Percentiles rank a stretch among this genome's conserved stretches.
Conservation (phyloP, 164 flowering plant species). For the Aristolochia californica region DNA sequence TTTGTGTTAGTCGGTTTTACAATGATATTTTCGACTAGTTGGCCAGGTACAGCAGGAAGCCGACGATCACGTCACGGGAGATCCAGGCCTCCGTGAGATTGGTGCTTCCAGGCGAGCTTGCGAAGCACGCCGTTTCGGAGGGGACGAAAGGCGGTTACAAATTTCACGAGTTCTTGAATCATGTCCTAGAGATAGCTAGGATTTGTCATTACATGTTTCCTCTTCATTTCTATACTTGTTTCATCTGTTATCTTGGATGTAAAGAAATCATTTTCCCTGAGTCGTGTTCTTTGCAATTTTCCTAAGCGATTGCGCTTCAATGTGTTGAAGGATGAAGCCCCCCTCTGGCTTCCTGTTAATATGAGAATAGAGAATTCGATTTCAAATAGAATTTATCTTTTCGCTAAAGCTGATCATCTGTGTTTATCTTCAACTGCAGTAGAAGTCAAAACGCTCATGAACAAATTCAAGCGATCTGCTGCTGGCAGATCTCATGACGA, state of each 20-base stretch:
- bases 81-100: conserved; percentile 44
- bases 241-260: neutral
- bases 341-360: neutral
- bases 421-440: too few species aligned
- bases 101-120: conserved; percentile 42
- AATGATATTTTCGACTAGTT: conserved; percentile 31
- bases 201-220: neutral
- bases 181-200: neutral
- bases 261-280: neutral
- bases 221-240: neutral
- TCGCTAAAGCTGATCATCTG: too few species aligned
- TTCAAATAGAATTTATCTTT: too few species aligned
- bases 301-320: neutral
- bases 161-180: conserved; percentile 33
- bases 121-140: conserved; percentile 48
- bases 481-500: too few species aligned
- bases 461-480: too few species aligned
- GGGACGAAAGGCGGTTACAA: conserved; percentile 48
- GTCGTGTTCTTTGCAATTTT: too few species aligned
- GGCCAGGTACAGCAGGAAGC: conserved; percentile 40
- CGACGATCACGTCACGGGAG: conserved; percentile 27
- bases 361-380: neutral
- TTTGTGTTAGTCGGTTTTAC: too few species aligned
- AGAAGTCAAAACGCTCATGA: too few species aligned
- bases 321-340: neutral